Conservation (phyloP, 1,139 yeast genomes). For the Scheffersomyces cryptocercus region DNA sequence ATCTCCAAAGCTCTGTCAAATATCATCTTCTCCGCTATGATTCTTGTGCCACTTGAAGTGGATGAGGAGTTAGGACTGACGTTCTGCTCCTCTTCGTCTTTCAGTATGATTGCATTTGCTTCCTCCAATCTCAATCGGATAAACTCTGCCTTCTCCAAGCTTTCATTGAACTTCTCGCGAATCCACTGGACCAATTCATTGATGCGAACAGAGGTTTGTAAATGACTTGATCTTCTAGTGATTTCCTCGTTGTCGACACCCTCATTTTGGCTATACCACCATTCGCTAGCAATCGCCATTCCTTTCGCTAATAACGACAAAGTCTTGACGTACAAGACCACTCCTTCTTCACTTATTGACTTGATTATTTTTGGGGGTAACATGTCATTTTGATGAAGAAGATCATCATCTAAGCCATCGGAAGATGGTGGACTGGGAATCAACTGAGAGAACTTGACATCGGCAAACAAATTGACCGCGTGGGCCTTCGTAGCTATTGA, state of each 20-base stretch:
- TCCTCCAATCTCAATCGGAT: conserved; percentile 58
- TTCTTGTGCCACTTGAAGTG: conserved; percentile 16
- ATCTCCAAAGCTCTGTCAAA: conserved; percentile 93
- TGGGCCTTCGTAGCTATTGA: conserved; percentile 85
- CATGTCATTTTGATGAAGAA: conserved; percentile 39
- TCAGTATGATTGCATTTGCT: conserved; percentile 37
- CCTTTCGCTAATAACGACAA: conserved; percentile 80
- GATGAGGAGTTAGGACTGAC: conserved; percentile 3
- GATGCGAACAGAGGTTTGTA: conserved; percentile 43
- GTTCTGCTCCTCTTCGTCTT: conserved; percentile 7
- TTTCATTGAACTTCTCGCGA: conserved; percentile 83
- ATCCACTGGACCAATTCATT: conserved; percentile 92
- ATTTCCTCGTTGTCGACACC: conserved; percentile 29
- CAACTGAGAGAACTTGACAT: conserved; percentile 82
- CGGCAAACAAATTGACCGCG: conserved; percentile 86
- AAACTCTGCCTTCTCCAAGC: conserved; percentile 84
- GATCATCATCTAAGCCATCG: conserved; percentile 42
- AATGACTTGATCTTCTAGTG: conserved; percentile 6
- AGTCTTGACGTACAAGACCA: conserved; percentile 79
- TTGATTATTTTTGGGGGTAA: conserved; percentile 62
- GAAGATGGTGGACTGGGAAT: conserved; percentile 75
- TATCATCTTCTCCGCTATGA: conserved; percentile 79
- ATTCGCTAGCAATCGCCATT: conserved; percentile 78
- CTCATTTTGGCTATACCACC: conserved; percentile 69
- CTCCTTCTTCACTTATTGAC: conserved; percentile 80